A percentile compares a stretch with the other conserved stretches of the same genome.
These are phyloP conservation scores for Cladosporium sp. DNA, from an alignment of 2,329 filamentous ascomycete species.

Conservation along the genomic window DNA sequence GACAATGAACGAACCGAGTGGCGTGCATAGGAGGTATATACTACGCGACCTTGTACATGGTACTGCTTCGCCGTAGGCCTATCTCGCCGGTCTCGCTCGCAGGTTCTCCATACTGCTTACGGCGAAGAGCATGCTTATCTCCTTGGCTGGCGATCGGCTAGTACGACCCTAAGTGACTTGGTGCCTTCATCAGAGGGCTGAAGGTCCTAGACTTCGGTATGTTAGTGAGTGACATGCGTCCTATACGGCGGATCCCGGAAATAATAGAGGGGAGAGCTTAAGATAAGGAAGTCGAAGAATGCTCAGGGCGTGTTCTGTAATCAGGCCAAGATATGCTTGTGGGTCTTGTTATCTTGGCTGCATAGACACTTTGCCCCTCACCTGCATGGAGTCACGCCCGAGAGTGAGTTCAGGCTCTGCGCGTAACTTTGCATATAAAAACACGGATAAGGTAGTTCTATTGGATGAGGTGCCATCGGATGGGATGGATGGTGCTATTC, in stretches of 20 bases:
- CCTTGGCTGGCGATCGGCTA: background rate
- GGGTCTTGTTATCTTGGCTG: constrained; percentile 1
- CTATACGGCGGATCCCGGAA: background rate
- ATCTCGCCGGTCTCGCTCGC: constrained; percentile 4
- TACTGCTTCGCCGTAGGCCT: background rate
- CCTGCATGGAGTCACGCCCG: background rate
- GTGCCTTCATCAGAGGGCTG: too few species aligned
- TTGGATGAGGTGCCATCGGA: background rate
- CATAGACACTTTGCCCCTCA: background rate
- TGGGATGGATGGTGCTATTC: background rate
- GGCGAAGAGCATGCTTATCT: background rate
- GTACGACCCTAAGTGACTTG: background rate
- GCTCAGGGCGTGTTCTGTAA: background rate
- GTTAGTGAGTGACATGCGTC: background rate
- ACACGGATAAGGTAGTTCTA: background rate
- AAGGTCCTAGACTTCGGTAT: too few species aligned
- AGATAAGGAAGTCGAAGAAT: background rate
- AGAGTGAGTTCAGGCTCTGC: background rate
- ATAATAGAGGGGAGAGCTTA: background rate
- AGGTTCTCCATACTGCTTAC: background rate
- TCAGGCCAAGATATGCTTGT: constrained; percentile 1
- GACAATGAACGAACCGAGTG: background rate
- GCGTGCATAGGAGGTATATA: background rate
- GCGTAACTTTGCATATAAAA: background rate
- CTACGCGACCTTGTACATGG: background rate